Conservation (phyloP, 768 basidiomycete genomes). For the Lactarius sp. region DNA sequence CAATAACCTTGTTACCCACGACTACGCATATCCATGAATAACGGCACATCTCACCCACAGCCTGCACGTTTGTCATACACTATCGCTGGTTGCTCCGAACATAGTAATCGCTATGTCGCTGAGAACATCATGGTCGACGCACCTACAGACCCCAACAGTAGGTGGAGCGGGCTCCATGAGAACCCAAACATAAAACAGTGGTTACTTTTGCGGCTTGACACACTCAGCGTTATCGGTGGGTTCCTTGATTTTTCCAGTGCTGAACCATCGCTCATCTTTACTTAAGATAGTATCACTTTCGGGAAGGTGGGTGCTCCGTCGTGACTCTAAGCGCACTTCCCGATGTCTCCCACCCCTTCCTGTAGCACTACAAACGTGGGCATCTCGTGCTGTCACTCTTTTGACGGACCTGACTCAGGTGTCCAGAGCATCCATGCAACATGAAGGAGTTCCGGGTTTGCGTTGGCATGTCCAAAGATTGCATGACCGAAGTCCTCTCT, state of each 20-base stretch:
- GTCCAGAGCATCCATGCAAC: constrained; percentile 75
- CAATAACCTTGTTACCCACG: neutral
- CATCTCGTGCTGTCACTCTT: constrained; percentile 5
- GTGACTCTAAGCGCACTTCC: constrained; percentile 16
- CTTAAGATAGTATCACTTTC: constrained; percentile 65
- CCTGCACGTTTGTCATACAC: constrained; percentile 18
- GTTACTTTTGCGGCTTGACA: constrained; percentile 62
- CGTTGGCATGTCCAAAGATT: constrained; percentile 57
- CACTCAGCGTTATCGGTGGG: constrained; percentile 61
- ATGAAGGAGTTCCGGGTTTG: constrained; percentile 79
- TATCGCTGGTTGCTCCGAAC: constrained; percentile 60
- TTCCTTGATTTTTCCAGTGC: constrained; percentile 25
- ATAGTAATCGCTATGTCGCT: constrained; percentile 63
- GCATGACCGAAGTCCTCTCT: constrained; percentile 64
- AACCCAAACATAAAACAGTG: constrained; percentile 57
- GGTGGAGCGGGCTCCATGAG: constrained; percentile 72
- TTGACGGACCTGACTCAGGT: constrained; percentile 15
- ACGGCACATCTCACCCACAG: neutral
- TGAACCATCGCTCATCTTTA: neutral
- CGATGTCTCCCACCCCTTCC: constrained; percentile 4
- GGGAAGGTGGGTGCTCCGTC: constrained; percentile 54
- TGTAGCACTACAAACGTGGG: constrained; percentile 36
- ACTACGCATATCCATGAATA: neutral
- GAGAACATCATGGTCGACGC: constrained; percentile 65
- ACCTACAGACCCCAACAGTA: constrained; percentile 57